These are phyloP conservation scores for Candida ponderosae DNA, from an alignment of 805 yeast genomes.

Conservation along the genomic window DNA sequence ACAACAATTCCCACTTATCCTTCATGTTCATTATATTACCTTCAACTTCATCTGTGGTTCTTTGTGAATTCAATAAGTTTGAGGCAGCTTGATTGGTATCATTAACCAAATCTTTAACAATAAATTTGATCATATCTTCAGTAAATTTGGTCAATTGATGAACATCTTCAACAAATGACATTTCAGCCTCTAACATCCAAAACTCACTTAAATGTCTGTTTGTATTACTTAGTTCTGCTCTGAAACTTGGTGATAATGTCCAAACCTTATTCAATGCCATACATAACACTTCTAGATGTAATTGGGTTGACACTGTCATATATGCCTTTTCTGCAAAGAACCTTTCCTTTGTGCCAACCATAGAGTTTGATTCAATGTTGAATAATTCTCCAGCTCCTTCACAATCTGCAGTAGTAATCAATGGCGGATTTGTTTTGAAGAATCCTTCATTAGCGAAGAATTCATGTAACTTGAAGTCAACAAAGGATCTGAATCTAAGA, in stretches of 20 bases:
- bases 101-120: conserved; percentile 26
- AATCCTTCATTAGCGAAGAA: conserved; percentile 52
- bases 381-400: conserved; percentile 98
- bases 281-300: conserved; percentile 79
- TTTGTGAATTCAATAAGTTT: conserved; percentile 23
- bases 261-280: conserved; percentile 74
- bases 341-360: conserved; percentile 10
- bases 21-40: conserved; percentile 23
- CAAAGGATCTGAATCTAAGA: conserved; percentile 62
- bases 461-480: conserved; percentile 44
- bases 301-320: conserved; percentile 85
- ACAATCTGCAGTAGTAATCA: conserved; percentile 84
- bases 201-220: conserved; percentile 89
- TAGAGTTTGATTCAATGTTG: conserved; percentile 32
- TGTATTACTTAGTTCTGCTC: conserved; percentile 91
- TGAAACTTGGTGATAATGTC: conserved; percentile 84
- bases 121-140: conserved; percentile 60
- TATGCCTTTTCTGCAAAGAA: conserved; percentile 66
- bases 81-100: conserved; percentile 18
- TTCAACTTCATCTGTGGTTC: conserved; percentile 26
- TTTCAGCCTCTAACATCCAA: conserved; percentile 96
- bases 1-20: conserved; percentile 54
- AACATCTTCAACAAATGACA: conserved; percentile 56
- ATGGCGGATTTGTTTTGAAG: conserved; percentile 75
- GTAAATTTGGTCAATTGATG: conserved; percentile 55